Base-by-base conservation (phyloP, 768 basidiomycete species). In the Tulasnella sp. region DNA sequence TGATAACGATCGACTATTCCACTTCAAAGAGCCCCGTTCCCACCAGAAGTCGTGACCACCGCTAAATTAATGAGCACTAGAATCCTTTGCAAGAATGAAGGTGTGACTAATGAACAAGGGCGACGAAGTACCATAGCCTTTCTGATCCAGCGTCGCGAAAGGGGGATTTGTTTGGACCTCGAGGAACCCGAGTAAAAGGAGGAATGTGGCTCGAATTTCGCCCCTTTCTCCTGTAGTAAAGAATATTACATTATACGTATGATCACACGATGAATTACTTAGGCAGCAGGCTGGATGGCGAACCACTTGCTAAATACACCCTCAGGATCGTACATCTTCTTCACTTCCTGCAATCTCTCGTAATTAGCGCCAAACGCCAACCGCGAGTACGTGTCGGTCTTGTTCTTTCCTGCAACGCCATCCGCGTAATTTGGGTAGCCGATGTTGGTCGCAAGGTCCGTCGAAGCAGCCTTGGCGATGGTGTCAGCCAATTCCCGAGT, bases 371-470 rank as follows among this genome's bases (percentile, higher is more conserved):
- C 75, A 52, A 72, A 76, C 31, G 45, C 34, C n/a, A 74, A 40
- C 36, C 39, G 40, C 15, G 75, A 71, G 42, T 75, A 67, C 34
- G 38, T 37, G 45, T 75, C 74, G 25, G n/a, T 75, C 74, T 75
- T 68, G 74, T 67, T 75, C 58, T 40, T 25, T 54, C 49, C 64
- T 0, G 74, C 72, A 17, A 75, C 34, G 19, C 58, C 58, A 67
- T 75, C 74, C 22, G 74, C 74, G 39, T 75, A 75, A 37, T 75
- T 75, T n/a, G 74, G 31, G 31, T 75, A 75, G 17, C 74, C 74
- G 38, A 75, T n/a, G 45, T 75, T 67, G 34, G 74, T 67, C 31
- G 71, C 34, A 17, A 49, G 71, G 42, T 72, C 71, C 38, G 31
- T 38, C 17, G 52, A 58, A n/a, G 64, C 58, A 15, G 74, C 74